Percentiles rank a stretch among this genome's conserved stretches.
Evolutionary conservation across 106 monocot species (phyloP).

Genomic region (Triglochin maritima): DNA sequence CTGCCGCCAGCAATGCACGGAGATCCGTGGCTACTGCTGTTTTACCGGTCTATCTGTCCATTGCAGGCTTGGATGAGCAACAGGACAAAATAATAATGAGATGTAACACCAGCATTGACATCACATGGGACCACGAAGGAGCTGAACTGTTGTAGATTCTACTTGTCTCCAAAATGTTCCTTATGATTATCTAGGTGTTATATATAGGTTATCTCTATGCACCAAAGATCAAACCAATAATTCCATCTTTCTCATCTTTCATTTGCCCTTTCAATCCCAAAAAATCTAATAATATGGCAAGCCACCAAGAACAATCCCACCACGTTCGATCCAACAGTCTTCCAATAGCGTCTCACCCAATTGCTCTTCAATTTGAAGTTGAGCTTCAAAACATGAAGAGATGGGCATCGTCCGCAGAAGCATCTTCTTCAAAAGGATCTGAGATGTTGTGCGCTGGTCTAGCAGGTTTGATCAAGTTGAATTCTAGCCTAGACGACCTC

Average conservation of each 20-base stretch:
- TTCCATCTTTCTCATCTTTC: constrained; percentile 1
- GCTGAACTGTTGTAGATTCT: too few species aligned
- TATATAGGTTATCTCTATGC: too few species aligned
- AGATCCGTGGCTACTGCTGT: too few species aligned
- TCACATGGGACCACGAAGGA: too few species aligned
- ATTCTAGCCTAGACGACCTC: constrained; percentile 1
- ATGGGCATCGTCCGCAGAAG: neutral
- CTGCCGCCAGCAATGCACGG: too few species aligned
- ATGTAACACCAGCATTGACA: too few species aligned
- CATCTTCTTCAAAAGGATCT: neutral
- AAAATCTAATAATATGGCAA: neutral
- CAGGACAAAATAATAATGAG: too few species aligned
- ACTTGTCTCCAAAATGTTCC: too few species aligned
- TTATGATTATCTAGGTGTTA: too few species aligned
- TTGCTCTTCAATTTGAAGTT: constrained; percentile 7
- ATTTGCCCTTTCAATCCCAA: neutral
- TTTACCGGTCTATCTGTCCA: too few species aligned
- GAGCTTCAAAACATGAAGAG: constrained; percentile 8
- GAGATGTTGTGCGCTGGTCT: neutral
- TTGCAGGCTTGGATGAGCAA: too few species aligned
- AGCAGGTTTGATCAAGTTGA: constrained; percentile 3
- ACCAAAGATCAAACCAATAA: too few species aligned
- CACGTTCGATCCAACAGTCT: constrained; percentile 36
- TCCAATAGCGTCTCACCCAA: constrained; percentile 29
- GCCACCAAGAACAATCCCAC: neutral